These are phyloP conservation scores for Kodamaea sagamina DNA, from an alignment of 805 yeast species.

Conservation along the genomic window DNA sequence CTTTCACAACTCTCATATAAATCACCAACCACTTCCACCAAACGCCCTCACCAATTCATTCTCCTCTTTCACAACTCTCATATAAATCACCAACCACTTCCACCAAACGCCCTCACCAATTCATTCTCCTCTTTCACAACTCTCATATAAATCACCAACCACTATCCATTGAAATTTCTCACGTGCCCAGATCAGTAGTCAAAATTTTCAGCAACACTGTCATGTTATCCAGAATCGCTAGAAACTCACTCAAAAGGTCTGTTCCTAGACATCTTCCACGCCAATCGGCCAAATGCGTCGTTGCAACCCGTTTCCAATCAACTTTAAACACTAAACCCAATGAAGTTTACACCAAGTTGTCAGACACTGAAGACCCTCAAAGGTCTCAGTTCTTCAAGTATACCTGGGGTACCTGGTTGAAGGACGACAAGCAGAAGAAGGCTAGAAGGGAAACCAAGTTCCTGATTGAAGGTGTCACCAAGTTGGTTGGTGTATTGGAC, in stretches of 20 bases:
- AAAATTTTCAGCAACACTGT: background rate
- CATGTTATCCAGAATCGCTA: conserved; percentile 14
- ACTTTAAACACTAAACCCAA: conserved; percentile 23
- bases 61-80: no score
- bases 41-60: no score
- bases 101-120: no score
- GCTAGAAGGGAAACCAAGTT: conserved; percentile 76
- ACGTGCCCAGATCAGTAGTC: background rate
- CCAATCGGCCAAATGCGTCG: conserved; percentile 2
- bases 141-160: no score
- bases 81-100: no score
- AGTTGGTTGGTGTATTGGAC: conserved; percentile 50
- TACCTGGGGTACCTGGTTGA: conserved; percentile 95
- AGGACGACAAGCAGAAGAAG: conserved; percentile 73
- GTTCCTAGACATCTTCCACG: background rate
- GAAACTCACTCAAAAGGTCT: conserved; percentile 4
- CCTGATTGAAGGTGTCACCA: conserved; percentile 73
- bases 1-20: no score
- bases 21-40: no score
- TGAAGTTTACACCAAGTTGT: conserved; percentile 54
- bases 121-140: no score
- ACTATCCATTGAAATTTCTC: no score
- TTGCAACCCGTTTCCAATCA: background rate
- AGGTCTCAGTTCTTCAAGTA: conserved; percentile 78
- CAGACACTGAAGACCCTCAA: conserved; percentile 65